Percentiles rank a stretch among this genome's conserved stretches.
These are phyloP conservation scores for Iris macrosiphon DNA, from an alignment of 106 monocot species.

Conservation along the genomic window DNA sequence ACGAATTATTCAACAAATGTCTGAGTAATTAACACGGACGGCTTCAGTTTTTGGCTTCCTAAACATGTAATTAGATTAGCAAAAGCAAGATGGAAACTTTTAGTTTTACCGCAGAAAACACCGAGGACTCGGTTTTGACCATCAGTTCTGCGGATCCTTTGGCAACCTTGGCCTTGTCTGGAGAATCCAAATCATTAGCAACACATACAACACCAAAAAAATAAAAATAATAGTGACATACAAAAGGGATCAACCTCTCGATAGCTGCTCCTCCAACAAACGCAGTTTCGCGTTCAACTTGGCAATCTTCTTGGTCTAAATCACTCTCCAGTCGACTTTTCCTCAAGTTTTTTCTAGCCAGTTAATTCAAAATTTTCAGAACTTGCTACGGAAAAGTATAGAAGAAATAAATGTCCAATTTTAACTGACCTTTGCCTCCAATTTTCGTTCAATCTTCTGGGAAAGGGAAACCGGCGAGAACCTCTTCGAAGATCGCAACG, in stretches of 20 bases:
- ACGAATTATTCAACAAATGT: too few species aligned
- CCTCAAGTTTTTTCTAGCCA: conserved; percentile 41
- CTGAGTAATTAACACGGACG: too few species aligned
- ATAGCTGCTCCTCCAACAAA: conserved; percentile 41
- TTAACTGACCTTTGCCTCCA: conserved; percentile 58
- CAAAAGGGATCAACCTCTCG: conserved; percentile 46
- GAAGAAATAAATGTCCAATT: background rate
- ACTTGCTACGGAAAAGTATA: too few species aligned
- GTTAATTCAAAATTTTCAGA: background rate
- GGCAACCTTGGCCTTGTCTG: conserved; percentile 39
- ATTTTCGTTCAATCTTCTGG: conserved; percentile 23
- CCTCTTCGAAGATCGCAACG: conserved; percentile 40
- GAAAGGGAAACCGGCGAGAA: conserved; percentile 39
- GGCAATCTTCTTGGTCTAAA: conserved; percentile 34
- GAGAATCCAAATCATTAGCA: conserved; percentile 1
- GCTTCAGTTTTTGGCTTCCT: too few species aligned
- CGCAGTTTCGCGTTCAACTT: conserved; percentile 33
- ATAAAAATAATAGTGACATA: too few species aligned
- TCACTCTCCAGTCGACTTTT: conserved; percentile 39
- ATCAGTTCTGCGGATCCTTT: conserved; percentile 36
- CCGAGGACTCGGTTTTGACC: conserved; percentile 16
- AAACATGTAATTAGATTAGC: background rate
- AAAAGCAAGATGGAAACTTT: conserved; percentile 3
- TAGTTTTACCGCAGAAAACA: conserved; percentile 37
- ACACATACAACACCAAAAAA: conserved; percentile 1